Evolutionary conservation across 1,284 basidiomycete species (phyloP).

Genomic region (Omphalotus olearius): DNA sequence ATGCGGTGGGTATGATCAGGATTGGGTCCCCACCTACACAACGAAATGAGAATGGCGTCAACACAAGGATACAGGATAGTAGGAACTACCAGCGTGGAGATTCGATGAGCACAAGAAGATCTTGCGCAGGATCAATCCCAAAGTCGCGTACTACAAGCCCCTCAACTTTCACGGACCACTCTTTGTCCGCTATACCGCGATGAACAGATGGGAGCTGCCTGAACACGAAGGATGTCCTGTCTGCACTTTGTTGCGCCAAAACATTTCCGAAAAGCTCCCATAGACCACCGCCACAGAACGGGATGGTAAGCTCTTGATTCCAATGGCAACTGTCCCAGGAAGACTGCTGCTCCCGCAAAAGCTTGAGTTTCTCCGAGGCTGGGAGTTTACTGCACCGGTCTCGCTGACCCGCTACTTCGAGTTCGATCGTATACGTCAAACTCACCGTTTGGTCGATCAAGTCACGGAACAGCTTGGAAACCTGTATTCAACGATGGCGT

Average conservation of each 20-base stretch:
- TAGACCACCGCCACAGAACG: constrained; percentile 34
- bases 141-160: constrained; percentile 50
- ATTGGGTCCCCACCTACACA: constrained; percentile 13
- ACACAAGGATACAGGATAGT: constrained; percentile 3
- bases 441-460: constrained; percentile 32
- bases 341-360: constrained; percentile 38
- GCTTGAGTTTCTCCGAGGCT: constrained; percentile 33
- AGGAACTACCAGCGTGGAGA: constrained; percentile 27
- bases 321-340: constrained; percentile 46
- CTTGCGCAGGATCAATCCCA: constrained; percentile 57
- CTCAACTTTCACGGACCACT: constrained; percentile 40
- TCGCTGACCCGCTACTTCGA: constrained; percentile 44
- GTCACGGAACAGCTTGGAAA: constrained; percentile 36
- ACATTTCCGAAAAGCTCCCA: constrained; percentile 64
- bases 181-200: constrained; percentile 40
- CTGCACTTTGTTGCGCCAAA: constrained; percentile 39
- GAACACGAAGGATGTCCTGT: constrained; percentile 33
- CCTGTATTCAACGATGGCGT: constrained; percentile 30
- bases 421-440: constrained; percentile 50
- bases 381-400: constrained; percentile 31
- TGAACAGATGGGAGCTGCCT: constrained; percentile 44
- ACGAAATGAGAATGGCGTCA: background rate
- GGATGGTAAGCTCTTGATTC: constrained; percentile 30
- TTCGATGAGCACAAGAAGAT: constrained; percentile 52
- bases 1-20: constrained; percentile 25